phyloP scores from a whole-genome alignment of 768 basidiomycete genomes.

The Lactarius vividus region DNA sequence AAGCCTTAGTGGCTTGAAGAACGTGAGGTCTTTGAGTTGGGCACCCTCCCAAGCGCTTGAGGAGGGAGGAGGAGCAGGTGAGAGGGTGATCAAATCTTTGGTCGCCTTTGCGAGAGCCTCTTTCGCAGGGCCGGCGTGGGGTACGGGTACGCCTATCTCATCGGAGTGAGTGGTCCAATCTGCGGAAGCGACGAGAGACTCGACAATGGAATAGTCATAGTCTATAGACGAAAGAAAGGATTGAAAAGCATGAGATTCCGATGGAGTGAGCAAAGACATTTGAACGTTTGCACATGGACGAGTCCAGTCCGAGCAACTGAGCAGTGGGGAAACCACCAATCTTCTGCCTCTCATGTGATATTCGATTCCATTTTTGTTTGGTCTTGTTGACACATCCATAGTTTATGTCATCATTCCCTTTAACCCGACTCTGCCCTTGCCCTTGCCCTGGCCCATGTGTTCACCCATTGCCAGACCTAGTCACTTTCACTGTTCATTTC shows the following conservation, averaged over 20 bases:
- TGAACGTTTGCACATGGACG: conserved; percentile 22
- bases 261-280: conserved; percentile 28
- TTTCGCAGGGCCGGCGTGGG: conserved; percentile 43
- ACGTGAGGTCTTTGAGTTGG: conserved; percentile 33
- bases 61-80: conserved; percentile 30
- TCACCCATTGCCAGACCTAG: background rate
- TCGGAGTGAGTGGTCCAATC: conserved; percentile 35
- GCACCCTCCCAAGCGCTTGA: conserved; percentile 35
- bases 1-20: conserved; percentile 25
- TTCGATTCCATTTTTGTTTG: conserved; percentile 14
- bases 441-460: no score
- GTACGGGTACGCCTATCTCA: conserved; percentile 42
- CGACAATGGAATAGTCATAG: conserved; percentile 28
- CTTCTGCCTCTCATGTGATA: conserved; percentile 25
- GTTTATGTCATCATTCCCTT: conserved; percentile 7
- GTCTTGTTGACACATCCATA: background rate
- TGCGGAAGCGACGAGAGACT: conserved; percentile 25
- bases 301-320: conserved; percentile 18
- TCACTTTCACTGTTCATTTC: background rate
- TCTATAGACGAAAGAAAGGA: conserved; percentile 29
- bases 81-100: conserved; percentile 78
- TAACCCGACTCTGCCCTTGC: no score
- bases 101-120: conserved; percentile 76
- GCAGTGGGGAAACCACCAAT: conserved; percentile 6
- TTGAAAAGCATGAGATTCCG: conserved; percentile 29